phyloP scores from a whole-genome alignment of 495 filamentous ascomycete species.

The Penicillium steckii region DNA sequence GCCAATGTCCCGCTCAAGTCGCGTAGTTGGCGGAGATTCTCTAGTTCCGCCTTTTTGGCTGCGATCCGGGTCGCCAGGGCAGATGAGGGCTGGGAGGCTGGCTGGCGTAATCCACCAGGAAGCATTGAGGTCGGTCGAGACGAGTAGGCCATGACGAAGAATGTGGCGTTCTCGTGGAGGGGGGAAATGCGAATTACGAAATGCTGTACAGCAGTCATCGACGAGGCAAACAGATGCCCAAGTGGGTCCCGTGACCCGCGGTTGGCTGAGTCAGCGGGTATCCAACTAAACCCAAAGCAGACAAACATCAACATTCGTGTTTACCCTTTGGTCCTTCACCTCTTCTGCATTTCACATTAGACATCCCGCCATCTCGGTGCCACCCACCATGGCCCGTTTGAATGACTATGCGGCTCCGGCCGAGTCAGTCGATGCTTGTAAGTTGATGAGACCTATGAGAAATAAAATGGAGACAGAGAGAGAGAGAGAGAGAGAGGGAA shows the following conservation, averaged over 20 bases:
- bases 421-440: conserved; percentile 81
- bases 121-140: conserved; percentile 49
- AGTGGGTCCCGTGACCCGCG: not conserved
- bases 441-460: too few species aligned
- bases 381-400: conserved; percentile 74
- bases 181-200: not conserved
- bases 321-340: conserved; percentile 3
- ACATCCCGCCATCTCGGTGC: not conserved
- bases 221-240: conserved; percentile 5
- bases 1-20: conserved; percentile 87
- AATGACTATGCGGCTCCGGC: conserved; percentile 71
- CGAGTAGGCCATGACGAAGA: conserved; percentile 51
- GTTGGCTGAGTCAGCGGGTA: conserved; percentile 19
- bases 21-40: conserved; percentile 81
- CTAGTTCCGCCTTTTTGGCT: conserved; percentile 91
- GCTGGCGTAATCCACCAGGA: conserved; percentile 37
- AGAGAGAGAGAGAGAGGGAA: too few species aligned
- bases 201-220: too few species aligned
- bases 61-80: conserved; percentile 82
- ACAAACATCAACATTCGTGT: conserved; percentile 43
- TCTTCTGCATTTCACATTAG: not conserved
- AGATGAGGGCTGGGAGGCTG: conserved; percentile 68
- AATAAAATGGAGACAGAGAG: too few species aligned
- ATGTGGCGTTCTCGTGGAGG: conserved; percentile 2
- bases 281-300: conserved; percentile 31